Evolutionary conservation across 176 grass and related monocot species (phyloP).

Genomic region (Aegilops sharonensis): DNA sequence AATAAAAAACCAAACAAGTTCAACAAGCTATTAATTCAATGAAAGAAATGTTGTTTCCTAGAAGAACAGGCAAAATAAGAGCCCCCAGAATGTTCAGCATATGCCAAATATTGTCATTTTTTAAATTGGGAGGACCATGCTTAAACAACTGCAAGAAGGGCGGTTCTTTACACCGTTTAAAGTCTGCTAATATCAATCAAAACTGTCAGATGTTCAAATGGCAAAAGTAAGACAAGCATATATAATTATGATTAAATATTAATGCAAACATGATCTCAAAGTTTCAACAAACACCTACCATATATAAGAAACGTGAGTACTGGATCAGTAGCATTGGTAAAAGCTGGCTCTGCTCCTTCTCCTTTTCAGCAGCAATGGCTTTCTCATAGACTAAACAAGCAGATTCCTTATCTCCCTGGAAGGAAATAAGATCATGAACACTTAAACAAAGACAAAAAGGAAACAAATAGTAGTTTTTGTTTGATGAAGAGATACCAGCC

Average conservation of each 20-base stretch:
- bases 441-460: background rate
- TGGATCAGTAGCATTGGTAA: conserved; percentile 72
- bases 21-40: background rate
- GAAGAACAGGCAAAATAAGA: background rate
- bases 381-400: conserved; percentile 84
- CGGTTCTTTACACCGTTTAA: background rate
- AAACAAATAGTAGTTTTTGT: background rate
- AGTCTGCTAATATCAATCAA: background rate
- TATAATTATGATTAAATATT: background rate
- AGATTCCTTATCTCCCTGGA: conserved; percentile 66
- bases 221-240: background rate
- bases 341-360: conserved; percentile 70
- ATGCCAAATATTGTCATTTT: background rate
- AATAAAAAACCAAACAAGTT: background rate
- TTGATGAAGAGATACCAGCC: conserved; percentile 48
- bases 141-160: background rate
- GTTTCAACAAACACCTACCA: conserved; percentile 40
- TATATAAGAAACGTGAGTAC: conserved; percentile 82
- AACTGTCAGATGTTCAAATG: background rate
- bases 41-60: background rate
- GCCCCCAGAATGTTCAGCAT: background rate
- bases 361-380: conserved; percentile 68
- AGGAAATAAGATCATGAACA: conserved; percentile 17
- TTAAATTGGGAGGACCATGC: background rate
- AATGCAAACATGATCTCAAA: background rate